phyloP scores from a whole-genome alignment of 2,329 filamentous ascomycete genomes.

The Verticillium longisporum region DNA sequence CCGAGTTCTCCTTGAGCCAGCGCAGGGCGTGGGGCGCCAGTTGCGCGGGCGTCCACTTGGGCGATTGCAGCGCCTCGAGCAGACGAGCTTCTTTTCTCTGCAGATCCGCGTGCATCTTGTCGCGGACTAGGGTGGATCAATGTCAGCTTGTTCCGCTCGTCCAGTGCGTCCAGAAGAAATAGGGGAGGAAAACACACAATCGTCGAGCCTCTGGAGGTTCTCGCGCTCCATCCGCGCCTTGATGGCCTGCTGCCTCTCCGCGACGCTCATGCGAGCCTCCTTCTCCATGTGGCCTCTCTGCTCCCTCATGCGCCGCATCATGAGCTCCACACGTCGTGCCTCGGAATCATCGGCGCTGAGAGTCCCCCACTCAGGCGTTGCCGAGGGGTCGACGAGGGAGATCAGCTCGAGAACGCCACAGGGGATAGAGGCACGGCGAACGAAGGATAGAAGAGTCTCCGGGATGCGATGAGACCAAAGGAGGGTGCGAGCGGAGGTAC shows the following conservation, averaged over 20 bases:
- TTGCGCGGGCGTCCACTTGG: constrained; percentile 42
- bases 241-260: constrained; percentile 31
- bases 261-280: constrained; percentile 35
- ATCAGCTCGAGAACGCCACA: constrained; percentile 54
- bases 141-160: background rate
- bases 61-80: constrained; percentile 45
- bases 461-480: constrained; percentile 57
- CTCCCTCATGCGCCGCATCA: constrained; percentile 29
- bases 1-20: constrained; percentile 28
- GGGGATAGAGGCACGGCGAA: constrained; percentile 45
- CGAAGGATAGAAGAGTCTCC: constrained; percentile 40
- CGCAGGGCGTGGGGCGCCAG: constrained; percentile 35
- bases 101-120: constrained; percentile 26
- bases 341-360: constrained; percentile 32
- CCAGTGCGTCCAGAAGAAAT: background rate
- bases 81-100: constrained; percentile 38
- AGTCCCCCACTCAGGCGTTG: constrained; percentile 45
- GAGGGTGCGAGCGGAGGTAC: constrained; percentile 45
- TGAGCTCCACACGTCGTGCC: constrained; percentile 26
- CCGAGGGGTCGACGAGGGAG: constrained; percentile 37
- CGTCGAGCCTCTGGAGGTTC: constrained; percentile 35
- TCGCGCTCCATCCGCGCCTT: constrained; percentile 34
- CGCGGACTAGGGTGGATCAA: constrained; percentile 26
- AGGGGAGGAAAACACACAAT: constrained; percentile 27
- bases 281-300: constrained; percentile 31